Base-by-base conservation (phyloP, 345 rosid genomes). In the Bretschneidera sinensis region DNA sequence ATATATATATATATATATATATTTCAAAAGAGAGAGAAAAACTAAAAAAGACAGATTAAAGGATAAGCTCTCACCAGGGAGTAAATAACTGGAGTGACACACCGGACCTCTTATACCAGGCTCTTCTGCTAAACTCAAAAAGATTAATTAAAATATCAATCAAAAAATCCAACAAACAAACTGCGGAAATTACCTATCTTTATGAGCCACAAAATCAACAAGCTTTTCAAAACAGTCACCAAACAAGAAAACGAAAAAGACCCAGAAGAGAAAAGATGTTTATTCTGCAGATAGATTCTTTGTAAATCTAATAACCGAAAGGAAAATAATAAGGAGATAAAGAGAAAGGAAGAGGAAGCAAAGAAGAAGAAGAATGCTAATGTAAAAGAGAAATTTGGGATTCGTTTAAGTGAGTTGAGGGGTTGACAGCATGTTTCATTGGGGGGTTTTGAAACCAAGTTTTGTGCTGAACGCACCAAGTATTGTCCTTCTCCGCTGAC, bases 391-490 rank as follows among this genome's bases (percentile, higher is more conserved):
- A 55, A 43, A 35, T 11, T 0, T 16, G 45, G 56, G 21, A 11
- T 20, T 28, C 4, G 25, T 7, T 17, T 9, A 31, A 24, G 61
- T 14, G 23, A n/a, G 57, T 4, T 31, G 35, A 31, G 35, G 35
- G 9, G 35, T 8, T 28, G 33, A 3, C 8, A 2, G 33, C 33
- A 39, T 57, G 18, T 48, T 54, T 9, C 49, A 24, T n/a, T 23
- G 15, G 31, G 21, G 52, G 34, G 58, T 21, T 21, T 24, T 24
- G 34, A 39, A 24, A 59, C 60, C 60, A 55, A 68, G 54, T 13
- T 60, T 51, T 28, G 62, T 55, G 83, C 70, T 43, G 63, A 53
- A 74, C 62, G 69, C 56, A 58, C 70, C 83, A 81, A 72, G 77
- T 73, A 60, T 21, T 47, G 9, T 52, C 45, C 15, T 4, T 39